Conservation (phyloP, 352 stramenopile genomes). For the Pythium aristosporum region DNA sequence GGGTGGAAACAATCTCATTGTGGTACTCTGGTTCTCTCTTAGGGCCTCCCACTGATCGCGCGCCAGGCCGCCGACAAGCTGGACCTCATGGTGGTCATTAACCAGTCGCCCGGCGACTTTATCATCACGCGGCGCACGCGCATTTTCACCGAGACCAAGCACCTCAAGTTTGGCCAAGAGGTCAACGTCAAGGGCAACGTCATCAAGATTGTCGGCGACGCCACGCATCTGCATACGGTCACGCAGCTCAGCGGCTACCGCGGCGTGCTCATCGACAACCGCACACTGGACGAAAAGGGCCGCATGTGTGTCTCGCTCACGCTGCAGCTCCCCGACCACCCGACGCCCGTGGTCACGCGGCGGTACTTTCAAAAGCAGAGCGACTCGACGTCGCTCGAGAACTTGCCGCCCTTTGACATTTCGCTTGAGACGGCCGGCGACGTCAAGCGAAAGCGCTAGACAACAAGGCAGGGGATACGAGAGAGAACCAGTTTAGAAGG, state of each 20-base stretch:
- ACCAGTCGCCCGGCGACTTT: slow-evolving; percentile 80
- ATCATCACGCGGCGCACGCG: slow-evolving; percentile 84
- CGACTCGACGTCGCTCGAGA: slow-evolving; percentile 86
- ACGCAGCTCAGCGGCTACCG: slow-evolving; percentile 83
- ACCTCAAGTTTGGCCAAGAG: slow-evolving; percentile 84
- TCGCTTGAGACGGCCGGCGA: slow-evolving; percentile 78
- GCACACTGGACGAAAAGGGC: slow-evolving; percentile 69
- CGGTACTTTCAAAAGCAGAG: slow-evolving; percentile 88
- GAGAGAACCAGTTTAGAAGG: neutral
- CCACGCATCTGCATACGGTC: slow-evolving; percentile 66
- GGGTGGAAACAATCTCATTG: neutral
- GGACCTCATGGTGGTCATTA: slow-evolving; percentile 89
- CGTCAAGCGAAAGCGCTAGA: slow-evolving; percentile 84
- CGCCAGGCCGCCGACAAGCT: slow-evolving; percentile 87
- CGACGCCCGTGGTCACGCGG: slow-evolving; percentile 67
- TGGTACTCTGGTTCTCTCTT: neutral
- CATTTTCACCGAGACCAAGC: slow-evolving; percentile 90
- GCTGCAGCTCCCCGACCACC: slow-evolving; percentile 71
- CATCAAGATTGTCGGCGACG: slow-evolving; percentile 82
- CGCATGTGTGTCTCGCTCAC: slow-evolving; percentile 84
- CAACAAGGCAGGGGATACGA: neutral
- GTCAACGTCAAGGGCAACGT: slow-evolving; percentile 88
- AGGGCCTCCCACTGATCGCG: slow-evolving; percentile 81
- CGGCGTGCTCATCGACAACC: slow-evolving; percentile 70
- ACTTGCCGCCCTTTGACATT: slow-evolving; percentile 85